Evolutionary conservation across 176 grass and related monocot genomes (phyloP).

Genomic region (Bothriochloa decipiens): DNA sequence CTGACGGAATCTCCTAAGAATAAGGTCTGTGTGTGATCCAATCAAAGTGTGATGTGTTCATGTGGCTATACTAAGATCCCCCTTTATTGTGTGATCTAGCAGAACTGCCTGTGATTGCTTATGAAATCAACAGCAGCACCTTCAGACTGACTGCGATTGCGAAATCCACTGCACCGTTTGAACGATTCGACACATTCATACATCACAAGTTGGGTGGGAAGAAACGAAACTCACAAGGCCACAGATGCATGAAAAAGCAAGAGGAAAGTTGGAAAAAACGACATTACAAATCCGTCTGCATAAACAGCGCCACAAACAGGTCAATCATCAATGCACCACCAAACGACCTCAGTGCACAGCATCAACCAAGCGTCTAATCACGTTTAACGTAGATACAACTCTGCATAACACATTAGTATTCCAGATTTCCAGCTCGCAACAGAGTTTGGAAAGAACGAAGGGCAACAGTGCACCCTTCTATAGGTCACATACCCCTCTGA

Average conservation of each 20-base stretch:
- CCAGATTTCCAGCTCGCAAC: neutral
- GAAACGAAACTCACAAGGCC: neutral
- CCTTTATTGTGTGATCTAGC: neutral
- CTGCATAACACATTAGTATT: neutral
- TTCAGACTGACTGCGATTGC: too few species aligned
- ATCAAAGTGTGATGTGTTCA: neutral
- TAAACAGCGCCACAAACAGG: neutral
- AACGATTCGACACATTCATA: neutral
- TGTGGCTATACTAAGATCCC: neutral
- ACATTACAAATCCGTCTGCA: neutral
- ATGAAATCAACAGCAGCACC: too few species aligned
- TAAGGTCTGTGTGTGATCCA: too few species aligned
- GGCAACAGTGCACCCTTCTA: neutral
- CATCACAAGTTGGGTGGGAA: neutral
- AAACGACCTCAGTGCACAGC: neutral
- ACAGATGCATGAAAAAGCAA: neutral
- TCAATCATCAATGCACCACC: neutral
- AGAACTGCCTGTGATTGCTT: too few species aligned
- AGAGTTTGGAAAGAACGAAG: neutral
- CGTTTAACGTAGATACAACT: neutral
- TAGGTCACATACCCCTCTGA: neutral
- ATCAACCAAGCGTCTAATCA: neutral
- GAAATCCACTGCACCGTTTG: neutral
- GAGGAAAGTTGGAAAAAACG: neutral
- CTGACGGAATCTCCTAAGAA: too few species aligned